These are phyloP conservation scores for Aureobasidium sp. DNA, from an alignment of 2,329 filamentous ascomycete genomes.

Conservation along the genomic window DNA sequence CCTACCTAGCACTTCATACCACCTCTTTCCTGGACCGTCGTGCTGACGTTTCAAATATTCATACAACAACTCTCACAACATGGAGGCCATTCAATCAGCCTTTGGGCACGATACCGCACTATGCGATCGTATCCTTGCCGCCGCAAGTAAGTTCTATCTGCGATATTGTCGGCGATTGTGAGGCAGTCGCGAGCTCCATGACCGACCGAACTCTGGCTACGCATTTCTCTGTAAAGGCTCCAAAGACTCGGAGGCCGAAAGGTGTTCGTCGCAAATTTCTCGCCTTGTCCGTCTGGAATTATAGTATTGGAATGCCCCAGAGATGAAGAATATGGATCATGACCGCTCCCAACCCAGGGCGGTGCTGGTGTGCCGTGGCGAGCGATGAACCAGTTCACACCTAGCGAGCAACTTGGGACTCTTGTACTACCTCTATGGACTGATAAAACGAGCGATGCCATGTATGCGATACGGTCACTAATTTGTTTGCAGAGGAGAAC, in stretches of 20 bases:
- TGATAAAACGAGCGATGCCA: background rate
- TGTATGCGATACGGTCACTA: background rate
- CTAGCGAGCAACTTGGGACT: background rate
- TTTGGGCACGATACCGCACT: conserved; percentile 16
- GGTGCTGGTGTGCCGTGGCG: background rate
- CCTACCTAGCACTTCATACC: background rate
- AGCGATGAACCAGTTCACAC: background rate
- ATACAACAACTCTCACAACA: background rate
- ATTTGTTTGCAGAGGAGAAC: conserved; percentile 13
- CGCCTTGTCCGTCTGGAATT: background rate
- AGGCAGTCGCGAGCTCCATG: background rate
- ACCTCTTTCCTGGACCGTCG: background rate
- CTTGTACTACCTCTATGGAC: background rate
- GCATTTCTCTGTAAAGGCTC: background rate
- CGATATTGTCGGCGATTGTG: background rate
- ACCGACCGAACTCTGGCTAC: background rate
- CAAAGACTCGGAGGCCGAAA: background rate
- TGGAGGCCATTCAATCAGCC: conserved; percentile 12
- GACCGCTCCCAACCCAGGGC: background rate
- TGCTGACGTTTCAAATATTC: background rate
- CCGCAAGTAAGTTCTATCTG: conserved; percentile 15
- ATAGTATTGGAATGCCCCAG: background rate
- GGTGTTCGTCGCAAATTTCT: background rate
- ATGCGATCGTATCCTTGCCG: conserved; percentile 18
- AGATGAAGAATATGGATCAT: background rate